These are phyloP conservation scores for Cucurbitaria berberidis DNA, from an alignment of 2,329 filamentous ascomycete genomes.

Conservation along the genomic window DNA sequence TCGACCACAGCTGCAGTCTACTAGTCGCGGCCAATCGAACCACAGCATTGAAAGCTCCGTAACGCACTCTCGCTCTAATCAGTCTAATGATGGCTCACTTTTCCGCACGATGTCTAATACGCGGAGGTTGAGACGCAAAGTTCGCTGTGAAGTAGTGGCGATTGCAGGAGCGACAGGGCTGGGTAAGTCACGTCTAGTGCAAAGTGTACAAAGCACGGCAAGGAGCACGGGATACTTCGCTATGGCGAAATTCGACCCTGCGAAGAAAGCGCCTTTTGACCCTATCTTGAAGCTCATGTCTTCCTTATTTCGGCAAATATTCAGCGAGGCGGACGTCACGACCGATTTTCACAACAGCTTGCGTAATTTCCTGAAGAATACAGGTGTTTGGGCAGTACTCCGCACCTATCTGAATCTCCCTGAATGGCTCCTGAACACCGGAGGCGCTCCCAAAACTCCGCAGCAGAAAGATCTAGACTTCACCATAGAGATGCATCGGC, in stretches of 20 bases:
- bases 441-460: slow-evolving; percentile 27
- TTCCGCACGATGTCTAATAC: slow-evolving; percentile 40
- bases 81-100: slow-evolving; percentile 34
- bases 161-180: slow-evolving; percentile 64
- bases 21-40: slow-evolving; percentile 33
- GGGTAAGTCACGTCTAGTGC: slow-evolving; percentile 66
- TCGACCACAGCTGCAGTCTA: slow-evolving; percentile 27
- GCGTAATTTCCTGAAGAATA: slow-evolving; percentile 59
- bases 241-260: slow-evolving; percentile 65
- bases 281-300: slow-evolving; percentile 66
- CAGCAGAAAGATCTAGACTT: slow-evolving; percentile 32
- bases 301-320: slow-evolving; percentile 68
- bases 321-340: slow-evolving; percentile 67
- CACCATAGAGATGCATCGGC: slow-evolving; percentile 20
- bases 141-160: slow-evolving; percentile 66
- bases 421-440: slow-evolving; percentile 64
- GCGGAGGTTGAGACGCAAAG: slow-evolving; percentile 55
- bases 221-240: slow-evolving; percentile 66
- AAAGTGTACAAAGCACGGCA: slow-evolving; percentile 62
- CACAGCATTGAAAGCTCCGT: slow-evolving; percentile 40
- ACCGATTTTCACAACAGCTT: slow-evolving; percentile 67
- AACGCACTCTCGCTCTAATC: slow-evolving; percentile 33
- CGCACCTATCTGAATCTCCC: slow-evolving; percentile 66
- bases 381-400: slow-evolving; percentile 61
- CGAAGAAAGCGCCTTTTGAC: slow-evolving; percentile 66